These are phyloP conservation scores for Nakazawaea siamensis DNA, from an alignment of 805 yeast species.

Conservation along the genomic window DNA sequence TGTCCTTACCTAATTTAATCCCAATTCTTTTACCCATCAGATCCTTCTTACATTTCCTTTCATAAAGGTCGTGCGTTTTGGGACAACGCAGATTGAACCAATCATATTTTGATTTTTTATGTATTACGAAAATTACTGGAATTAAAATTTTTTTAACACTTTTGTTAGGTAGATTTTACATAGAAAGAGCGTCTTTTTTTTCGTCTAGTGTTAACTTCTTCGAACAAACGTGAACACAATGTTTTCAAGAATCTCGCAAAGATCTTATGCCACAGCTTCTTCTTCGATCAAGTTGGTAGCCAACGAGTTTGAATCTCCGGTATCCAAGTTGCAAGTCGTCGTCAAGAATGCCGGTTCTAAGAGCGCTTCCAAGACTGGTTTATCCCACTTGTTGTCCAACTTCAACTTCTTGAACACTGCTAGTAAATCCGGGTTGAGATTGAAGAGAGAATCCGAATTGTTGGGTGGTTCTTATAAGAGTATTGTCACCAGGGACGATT, in stretches of 20 bases:
- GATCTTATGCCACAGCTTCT: constrained; percentile 27
- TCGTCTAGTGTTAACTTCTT: too few species aligned
- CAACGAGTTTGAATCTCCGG: constrained; percentile 53
- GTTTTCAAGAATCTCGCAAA: constrained; percentile 21
- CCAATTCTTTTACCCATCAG: too few species aligned
- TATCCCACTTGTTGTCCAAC: constrained; percentile 77
- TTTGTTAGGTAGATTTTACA: too few species aligned
- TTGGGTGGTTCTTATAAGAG: constrained; percentile 78
- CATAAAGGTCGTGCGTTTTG: too few species aligned
- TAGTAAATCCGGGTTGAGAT: constrained; percentile 80
- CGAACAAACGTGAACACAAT: too few species aligned
- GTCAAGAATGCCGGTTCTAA: constrained; percentile 83
- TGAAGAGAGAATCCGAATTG: constrained; percentile 90
- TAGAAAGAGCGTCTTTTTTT: too few species aligned
- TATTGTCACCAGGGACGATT: constrained; percentile 72
- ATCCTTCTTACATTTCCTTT: too few species aligned
- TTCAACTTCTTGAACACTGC: constrained; percentile 79
- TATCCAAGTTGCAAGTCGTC: constrained; percentile 71
- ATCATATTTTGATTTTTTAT: constrained; percentile 14
- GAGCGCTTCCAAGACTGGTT: constrained; percentile 59
- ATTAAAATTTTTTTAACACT: not conserved
- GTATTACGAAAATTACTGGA: constrained; percentile 9
- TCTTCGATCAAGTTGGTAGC: constrained; percentile 41
- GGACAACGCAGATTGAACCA: too few species aligned
- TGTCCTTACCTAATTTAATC: too few species aligned